Evolutionary conservation across 2,329 filamentous ascomycete species (phyloP), one percentile per base, ranked within the genome.

Genomic region (Achaetomium macrosporum): DNA sequence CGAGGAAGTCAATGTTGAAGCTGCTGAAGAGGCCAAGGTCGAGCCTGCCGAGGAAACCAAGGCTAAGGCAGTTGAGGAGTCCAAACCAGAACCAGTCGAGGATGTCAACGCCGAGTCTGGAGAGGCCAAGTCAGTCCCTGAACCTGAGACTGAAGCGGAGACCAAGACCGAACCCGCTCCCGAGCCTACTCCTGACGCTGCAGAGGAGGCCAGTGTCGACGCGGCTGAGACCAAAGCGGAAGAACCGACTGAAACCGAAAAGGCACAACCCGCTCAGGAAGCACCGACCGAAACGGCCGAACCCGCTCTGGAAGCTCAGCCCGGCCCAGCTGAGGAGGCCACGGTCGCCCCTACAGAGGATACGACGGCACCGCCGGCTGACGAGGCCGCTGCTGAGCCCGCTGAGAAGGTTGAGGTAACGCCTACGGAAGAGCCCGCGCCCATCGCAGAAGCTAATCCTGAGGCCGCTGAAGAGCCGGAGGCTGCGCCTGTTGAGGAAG

Each of bases 401-500:
- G 30, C 16, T 25, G 31, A 16, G 17, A 31, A 49, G 20, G 16
- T 39, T n/a, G 20, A 30, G 19, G n/a, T 33, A 4, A n/a, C 16
- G n/a, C 33, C 31, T 16, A 8, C 30, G 1, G 46, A 35, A 12
- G 40, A 50, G 11, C 16, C 30, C 37, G n/a, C 12, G 17, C 37
- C 43, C 8, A 33, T 15, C 13, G 50, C 52, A 13, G 58, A 64
- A 11, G 61, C 57, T 58, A 61, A 65, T 33, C 61, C 57, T 42
- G 51, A 50, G 25, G 31, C 51, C 16, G 20, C 39, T 16, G 51
- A 47, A 17, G 50, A 58, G 16, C 58, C 54, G 29, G 47, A 42
- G 33, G 54, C 60, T 5, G 72, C 76, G 1, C 69, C 73, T 35
- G 76, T 59, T 55, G 77, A 74, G 1, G 35, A 42, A 5, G 15